A percentile compares a stretch with the other conserved stretches of the same genome.
Evolutionary conservation across 2,329 filamentous ascomycete genomes (phyloP).

Genomic region (Ophiostoma pallidulum): DNA sequence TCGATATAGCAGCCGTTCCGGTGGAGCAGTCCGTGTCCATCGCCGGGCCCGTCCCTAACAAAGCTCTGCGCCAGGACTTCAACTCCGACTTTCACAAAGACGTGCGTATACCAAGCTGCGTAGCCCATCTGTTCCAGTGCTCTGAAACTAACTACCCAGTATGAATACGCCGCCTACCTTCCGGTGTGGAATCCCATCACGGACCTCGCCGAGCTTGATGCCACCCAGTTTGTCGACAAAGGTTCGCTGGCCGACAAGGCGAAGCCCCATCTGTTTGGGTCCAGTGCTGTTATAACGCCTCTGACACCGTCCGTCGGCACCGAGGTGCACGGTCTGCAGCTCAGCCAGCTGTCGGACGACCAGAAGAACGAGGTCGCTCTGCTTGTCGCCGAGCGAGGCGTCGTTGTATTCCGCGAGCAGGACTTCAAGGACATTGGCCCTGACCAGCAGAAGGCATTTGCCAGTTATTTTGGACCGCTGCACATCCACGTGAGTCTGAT

Average conservation of each 20-base stretch:
- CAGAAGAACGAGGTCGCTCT: constrained; percentile 34
- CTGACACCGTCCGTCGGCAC: constrained; percentile 31
- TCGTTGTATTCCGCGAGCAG: constrained; percentile 29
- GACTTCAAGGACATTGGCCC: constrained; percentile 30
- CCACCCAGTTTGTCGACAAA: constrained; percentile 24
- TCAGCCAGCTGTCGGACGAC: constrained; percentile 28
- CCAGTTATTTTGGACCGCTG: constrained; percentile 29
- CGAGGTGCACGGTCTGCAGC: constrained; percentile 31
- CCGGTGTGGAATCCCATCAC: constrained; percentile 26
- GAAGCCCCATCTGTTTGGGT: constrained; percentile 21
- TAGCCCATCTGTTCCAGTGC: too few species aligned
- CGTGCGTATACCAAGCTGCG: too few species aligned
- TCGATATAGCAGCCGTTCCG: too few species aligned
- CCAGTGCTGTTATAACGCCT: too few species aligned
- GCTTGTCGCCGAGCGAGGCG: constrained; percentile 31
- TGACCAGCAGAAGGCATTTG: constrained; percentile 30
- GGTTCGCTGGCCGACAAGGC: constrained; percentile 23
- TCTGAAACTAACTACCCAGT: constrained; percentile 12
- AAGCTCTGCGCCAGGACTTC: background rate
- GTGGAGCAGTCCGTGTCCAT: too few species aligned
- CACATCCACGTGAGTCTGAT: constrained; percentile 24
- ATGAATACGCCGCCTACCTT: constrained; percentile 25
- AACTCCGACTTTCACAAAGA: background rate
- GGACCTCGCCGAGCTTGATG: constrained; percentile 21
- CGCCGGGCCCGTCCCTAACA: too few species aligned